phyloP scores from a whole-genome alignment of 495 filamentous ascomycete genomes.

The Tuber borchii region DNA sequence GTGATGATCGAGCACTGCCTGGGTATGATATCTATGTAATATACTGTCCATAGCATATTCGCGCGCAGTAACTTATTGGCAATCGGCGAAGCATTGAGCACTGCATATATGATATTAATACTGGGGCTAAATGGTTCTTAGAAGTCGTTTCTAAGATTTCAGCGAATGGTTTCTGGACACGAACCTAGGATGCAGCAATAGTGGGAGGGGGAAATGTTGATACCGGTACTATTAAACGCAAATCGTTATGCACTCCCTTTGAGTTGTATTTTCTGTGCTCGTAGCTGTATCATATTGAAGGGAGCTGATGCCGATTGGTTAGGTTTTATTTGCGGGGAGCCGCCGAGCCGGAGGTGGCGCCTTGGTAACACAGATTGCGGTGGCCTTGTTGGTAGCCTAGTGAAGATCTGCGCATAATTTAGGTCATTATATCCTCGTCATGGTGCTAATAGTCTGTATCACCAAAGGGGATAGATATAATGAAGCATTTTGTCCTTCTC shows the following conservation, averaged over 20 bases:
- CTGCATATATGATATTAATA: not conserved
- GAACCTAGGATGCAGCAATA: not conserved
- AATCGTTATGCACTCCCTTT: not conserved
- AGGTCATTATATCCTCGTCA: not conserved
- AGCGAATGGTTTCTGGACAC: not conserved
- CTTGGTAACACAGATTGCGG: not conserved
- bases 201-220: not conserved
- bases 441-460: not conserved
- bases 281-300: not conserved
- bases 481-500: not conserved
- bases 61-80: not conserved
- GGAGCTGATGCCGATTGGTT: not conserved
- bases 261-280: not conserved
- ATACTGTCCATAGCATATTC: not conserved
- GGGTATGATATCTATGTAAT: not conserved
- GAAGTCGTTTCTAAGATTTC: not conserved
- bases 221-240: not conserved
- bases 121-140: not conserved
- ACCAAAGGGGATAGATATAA: not conserved
- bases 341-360: not conserved
- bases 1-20: not conserved
- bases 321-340: not conserved
- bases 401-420: not conserved
- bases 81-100: not conserved
- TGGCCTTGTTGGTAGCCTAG: not conserved